Evolutionary conservation across 371 early-diverging fungal species (phyloP).

Genomic region (Catenaria anguillulae): DNA sequence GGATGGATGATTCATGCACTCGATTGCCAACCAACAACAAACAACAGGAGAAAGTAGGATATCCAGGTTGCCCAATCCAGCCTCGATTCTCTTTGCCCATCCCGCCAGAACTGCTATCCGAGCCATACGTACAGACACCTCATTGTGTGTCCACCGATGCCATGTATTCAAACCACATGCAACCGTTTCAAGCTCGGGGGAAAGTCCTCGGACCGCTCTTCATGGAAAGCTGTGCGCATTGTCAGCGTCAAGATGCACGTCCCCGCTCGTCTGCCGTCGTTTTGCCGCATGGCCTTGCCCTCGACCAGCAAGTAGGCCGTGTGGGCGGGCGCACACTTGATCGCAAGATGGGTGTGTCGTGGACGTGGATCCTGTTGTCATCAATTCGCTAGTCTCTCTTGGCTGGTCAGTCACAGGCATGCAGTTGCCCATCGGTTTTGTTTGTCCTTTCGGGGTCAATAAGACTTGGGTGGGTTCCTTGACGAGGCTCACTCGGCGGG

Average conservation of each 20-base stretch:
- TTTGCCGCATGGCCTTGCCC: neutral
- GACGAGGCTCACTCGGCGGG: neutral
- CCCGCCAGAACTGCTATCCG: neutral
- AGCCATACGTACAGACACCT: neutral
- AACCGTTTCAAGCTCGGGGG: neutral
- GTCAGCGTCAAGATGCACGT: neutral
- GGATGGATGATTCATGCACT: too few relatives aligned
- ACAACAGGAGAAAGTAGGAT: too few relatives aligned
- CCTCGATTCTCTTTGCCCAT: too few relatives aligned
- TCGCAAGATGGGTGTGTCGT: too few relatives aligned
- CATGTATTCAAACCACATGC: too few relatives aligned
- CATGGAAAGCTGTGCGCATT: neutral
- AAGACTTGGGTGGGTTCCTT: neutral
- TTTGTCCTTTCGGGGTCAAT: too few relatives aligned
- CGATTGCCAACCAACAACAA: too few relatives aligned
- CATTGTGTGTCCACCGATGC: neutral
- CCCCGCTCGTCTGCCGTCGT: neutral
- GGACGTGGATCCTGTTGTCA: too few relatives aligned
- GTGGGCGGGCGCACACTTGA: too few relatives aligned
- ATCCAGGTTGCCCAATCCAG: too few relatives aligned
- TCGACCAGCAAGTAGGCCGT: too few relatives aligned
- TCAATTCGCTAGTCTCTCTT: too few relatives aligned
- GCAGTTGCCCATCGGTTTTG: neutral
- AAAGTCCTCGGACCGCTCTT: neutral
- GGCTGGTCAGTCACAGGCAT: neutral